Evolutionary conservation across 331 rosid genomes (phyloP).

Genomic region (Malus hybrid): DNA sequence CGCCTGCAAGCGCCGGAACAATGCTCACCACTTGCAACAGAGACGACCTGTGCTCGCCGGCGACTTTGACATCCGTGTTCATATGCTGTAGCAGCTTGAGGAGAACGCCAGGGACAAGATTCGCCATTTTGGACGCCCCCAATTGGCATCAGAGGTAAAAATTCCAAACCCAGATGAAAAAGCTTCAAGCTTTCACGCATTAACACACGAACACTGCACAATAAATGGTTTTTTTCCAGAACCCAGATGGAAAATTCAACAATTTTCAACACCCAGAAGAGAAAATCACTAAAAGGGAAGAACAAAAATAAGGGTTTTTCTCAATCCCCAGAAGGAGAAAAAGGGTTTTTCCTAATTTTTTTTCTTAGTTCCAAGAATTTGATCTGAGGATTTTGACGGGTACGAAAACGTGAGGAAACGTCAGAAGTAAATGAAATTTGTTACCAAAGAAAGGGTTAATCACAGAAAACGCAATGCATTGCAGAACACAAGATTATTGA

Average conservation of each 20-base stretch:
- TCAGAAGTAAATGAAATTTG: constrained; percentile 7
- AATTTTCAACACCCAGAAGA: not conserved
- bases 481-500: constrained; percentile 14
- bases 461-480: constrained; percentile 9
- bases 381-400: constrained; percentile 4
- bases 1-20: constrained; percentile 86
- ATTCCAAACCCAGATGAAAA: constrained; percentile 19
- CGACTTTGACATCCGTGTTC: constrained; percentile 85
- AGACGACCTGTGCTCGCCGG: constrained; percentile 87
- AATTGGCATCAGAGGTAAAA: constrained; percentile 48
- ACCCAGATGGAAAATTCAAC: not conserved
- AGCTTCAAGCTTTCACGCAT: not conserved
- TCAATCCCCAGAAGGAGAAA: constrained; percentile 12
- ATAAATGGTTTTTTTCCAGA: not conserved
- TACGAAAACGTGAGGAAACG: constrained; percentile 13
- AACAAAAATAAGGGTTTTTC: not conserved
- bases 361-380: constrained; percentile 5
- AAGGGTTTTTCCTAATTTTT: not conserved
- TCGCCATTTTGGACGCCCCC: constrained; percentile 62
- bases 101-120: constrained; percentile 87
- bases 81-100: constrained; percentile 83
- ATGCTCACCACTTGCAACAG: constrained; percentile 84
- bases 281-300: not conserved
- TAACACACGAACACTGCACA: constrained; percentile 4
- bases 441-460: constrained; percentile 8